Percentiles rank a stretch among this genome's conserved stretches.
These are phyloP conservation scores for Tinospora cordifolia DNA, from an alignment of 164 flowering plant genomes.

Conservation along the genomic window DNA sequence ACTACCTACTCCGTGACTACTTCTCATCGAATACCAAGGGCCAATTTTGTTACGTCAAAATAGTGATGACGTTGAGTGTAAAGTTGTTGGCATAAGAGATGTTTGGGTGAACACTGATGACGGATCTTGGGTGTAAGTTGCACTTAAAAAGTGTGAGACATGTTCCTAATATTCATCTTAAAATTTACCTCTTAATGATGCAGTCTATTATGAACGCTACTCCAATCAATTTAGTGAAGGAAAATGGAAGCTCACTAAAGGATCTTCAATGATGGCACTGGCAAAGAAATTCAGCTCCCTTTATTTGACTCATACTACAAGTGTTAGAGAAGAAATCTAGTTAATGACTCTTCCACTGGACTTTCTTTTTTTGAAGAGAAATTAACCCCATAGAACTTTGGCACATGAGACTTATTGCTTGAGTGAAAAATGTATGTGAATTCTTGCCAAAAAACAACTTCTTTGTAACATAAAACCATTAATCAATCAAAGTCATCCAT, in stretches of 20 bases:
- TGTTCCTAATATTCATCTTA: neutral
- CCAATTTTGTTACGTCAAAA: neutral
- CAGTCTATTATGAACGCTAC: neutral
- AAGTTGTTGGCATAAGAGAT: neutral
- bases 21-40: neutral
- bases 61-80: neutral
- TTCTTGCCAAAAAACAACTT: neutral
- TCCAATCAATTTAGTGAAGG: neutral
- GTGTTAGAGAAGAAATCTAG: neutral
- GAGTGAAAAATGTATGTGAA: neutral
- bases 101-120: neutral
- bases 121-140: slow-evolving; percentile 1
- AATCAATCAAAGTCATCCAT: too few species aligned
- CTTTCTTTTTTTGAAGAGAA: too few species aligned
- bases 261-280: neutral
- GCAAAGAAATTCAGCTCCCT: neutral
- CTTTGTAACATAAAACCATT: neutral
- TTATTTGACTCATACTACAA: neutral
- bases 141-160: neutral
- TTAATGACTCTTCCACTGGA: neutral
- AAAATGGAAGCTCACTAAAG: neutral
- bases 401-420: neutral
- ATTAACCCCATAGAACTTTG: neutral
- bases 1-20: neutral
- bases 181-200: neutral